Conservation (phyloP, 805 yeast species). For the Yarrowia sp. region DNA sequence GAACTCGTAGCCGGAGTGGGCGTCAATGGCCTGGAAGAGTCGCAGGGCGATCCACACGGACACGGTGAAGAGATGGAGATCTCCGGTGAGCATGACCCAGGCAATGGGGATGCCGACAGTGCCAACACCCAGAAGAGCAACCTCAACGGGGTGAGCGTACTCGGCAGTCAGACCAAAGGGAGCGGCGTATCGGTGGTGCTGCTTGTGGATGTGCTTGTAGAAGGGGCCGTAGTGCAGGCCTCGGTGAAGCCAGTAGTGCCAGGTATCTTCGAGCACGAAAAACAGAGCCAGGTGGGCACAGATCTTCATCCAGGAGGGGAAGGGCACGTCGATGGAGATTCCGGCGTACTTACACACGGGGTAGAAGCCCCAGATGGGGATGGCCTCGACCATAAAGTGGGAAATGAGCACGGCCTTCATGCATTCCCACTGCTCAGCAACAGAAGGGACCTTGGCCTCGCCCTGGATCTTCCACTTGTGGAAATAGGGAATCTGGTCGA, state of each 20-base stretch:
- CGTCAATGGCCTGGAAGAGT: conserved; percentile 94
- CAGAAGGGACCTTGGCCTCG: conserved; percentile 78
- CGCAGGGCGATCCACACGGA: conserved; percentile 86
- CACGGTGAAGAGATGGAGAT: conserved; percentile 88
- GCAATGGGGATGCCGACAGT: conserved; percentile 94
- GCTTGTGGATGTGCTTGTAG: conserved; percentile 93
- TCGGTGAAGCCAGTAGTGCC: conserved; percentile 98
- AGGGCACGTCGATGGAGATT: conserved; percentile 79
- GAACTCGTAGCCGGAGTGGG: conserved; percentile 98
- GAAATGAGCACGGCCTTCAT: conserved; percentile 81
- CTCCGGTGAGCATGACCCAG: conserved; percentile 75
- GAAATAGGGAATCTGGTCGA: conserved; percentile 86
- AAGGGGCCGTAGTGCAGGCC: conserved; percentile 85
- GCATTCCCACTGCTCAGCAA: conserved; percentile 92
- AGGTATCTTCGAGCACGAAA: conserved; percentile 87
- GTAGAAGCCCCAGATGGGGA: conserved; percentile 97
- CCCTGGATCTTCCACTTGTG: conserved; percentile 83
- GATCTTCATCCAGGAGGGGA: conserved; percentile 71
- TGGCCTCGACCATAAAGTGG: conserved; percentile 90
- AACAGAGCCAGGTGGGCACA: conserved; percentile 72
- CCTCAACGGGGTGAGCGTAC: conserved; percentile 96
- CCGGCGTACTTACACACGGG: conserved; percentile 86
- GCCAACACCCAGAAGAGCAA: conserved; percentile 88
- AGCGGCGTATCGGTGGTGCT: conserved; percentile 97
- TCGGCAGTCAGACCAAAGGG: conserved; percentile 98